Evolutionary conservation across 257 asterid genomes (phyloP).

Genomic region (Pogostemon cablin): DNA sequence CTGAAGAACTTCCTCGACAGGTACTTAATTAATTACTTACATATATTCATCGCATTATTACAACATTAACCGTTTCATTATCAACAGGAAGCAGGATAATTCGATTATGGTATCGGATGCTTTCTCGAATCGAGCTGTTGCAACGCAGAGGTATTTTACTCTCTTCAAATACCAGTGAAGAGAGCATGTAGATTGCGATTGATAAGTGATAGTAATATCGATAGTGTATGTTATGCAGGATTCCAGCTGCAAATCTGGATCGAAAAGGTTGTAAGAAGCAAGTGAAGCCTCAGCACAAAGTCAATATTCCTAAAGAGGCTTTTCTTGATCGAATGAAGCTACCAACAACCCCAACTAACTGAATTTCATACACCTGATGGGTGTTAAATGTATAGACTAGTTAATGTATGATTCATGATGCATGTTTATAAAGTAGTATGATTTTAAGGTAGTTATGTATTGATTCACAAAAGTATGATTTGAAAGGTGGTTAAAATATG

Average conservation of each 20-base stretch:
- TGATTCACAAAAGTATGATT: no score
- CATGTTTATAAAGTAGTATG: no score
- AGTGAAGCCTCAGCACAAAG: not conserved
- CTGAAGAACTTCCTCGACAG: conserved; percentile 28
- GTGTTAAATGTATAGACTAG: no score
- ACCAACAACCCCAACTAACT: not conserved
- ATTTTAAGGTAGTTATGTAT: no score
- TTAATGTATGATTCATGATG: no score
- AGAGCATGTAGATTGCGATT: not conserved
- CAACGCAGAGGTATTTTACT: conserved; percentile 2
- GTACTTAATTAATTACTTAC: not conserved
- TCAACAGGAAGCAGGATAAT: conserved; percentile 21
- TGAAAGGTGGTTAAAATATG: no score
- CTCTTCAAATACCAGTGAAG: not conserved
- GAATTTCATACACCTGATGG: not conserved
- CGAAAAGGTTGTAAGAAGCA: conserved; percentile 25
- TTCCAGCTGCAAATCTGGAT: conserved; percentile 26
- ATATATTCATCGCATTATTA: no score
- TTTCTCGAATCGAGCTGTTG: conserved; percentile 10
- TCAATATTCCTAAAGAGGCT: conserved; percentile 26
- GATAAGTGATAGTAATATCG: not conserved
- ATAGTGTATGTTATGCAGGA: not conserved
- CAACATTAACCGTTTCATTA: not conserved
- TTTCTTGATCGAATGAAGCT: conserved; percentile 28
- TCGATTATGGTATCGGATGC: conserved; percentile 16